A percentile compares a stretch with the other conserved stretches of the same genome.
These are phyloP conservation scores for Nemania abortiva DNA, from an alignment of 2,329 filamentous ascomycete species.

Conservation along the genomic window DNA sequence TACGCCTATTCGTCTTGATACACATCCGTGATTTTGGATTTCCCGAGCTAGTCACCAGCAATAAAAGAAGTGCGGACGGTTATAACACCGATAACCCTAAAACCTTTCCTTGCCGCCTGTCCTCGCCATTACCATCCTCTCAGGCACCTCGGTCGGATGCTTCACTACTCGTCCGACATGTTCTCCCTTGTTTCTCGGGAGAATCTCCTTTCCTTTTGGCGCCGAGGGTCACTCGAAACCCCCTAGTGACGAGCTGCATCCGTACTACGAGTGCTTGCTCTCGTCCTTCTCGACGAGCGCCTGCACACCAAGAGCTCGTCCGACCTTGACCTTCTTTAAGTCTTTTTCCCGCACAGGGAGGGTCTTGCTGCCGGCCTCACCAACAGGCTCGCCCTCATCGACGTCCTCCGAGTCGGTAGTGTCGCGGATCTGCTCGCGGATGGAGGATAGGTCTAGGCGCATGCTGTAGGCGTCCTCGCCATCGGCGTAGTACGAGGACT, in stretches of 20 bases:
- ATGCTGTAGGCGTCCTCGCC: conserved; percentile 97
- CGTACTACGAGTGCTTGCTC: conserved; percentile 59
- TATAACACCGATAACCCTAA: neutral
- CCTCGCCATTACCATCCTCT: neutral
- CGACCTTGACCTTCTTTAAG: conserved; percentile 88
- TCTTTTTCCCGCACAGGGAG: conserved; percentile 55
- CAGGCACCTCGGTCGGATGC: neutral
- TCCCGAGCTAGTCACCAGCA: neutral
- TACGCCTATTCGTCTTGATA: neutral
- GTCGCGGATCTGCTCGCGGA: conserved; percentile 67
- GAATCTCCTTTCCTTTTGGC: neutral
- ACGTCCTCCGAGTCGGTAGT: conserved; percentile 67
- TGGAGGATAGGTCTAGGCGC: conserved; percentile 80
- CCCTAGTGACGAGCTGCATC: neutral
- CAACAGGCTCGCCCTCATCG: conserved; percentile 78
- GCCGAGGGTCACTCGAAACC: neutral
- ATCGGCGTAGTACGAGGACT: conserved; percentile 95
- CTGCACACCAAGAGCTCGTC: conserved; percentile 81
- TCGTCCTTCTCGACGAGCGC: conserved; percentile 80
- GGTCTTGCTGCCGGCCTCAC: conserved; percentile 58
- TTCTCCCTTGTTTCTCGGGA: neutral
- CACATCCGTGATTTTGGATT: neutral
- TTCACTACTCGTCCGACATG: neutral
- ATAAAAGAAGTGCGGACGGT: neutral
- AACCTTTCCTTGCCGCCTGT: neutral